Percentiles rank a stretch among this genome's conserved stretches.
Conservation (phyloP, 1,139 yeast species). For the Yamadazyma membranifaciens region DNA sequence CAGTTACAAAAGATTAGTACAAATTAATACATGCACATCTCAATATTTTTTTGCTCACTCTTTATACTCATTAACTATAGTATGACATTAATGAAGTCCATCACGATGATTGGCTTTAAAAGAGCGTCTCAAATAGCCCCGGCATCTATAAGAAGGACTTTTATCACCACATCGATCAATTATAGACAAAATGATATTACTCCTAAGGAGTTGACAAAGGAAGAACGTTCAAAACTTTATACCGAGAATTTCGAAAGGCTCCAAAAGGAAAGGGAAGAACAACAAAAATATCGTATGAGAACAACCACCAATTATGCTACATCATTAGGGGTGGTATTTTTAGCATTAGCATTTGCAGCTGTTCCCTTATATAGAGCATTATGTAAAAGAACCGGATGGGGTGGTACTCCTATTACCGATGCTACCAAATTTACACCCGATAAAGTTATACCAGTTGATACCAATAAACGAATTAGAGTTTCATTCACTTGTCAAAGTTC, state of each 20-base stretch:
- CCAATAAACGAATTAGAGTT: constrained; percentile 75
- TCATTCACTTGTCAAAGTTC: constrained; percentile 92
- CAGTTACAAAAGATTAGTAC: constrained; percentile 17
- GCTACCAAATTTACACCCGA: constrained; percentile 77
- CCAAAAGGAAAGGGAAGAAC: constrained; percentile 26
- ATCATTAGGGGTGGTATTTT: constrained; percentile 67
- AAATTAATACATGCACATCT: background rate
- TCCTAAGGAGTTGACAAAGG: constrained; percentile 6
- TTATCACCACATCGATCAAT: background rate
- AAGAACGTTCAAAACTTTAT: constrained; percentile 18
- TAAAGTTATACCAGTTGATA: constrained; percentile 82
- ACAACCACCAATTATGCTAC: constrained; percentile 72
- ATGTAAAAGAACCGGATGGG: constrained; percentile 95
- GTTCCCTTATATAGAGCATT: constrained; percentile 91
- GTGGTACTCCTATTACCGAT: constrained; percentile 93
- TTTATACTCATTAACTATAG: no score
- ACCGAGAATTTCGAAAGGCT: constrained; percentile 15
- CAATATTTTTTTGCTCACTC: no score
- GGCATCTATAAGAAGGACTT: no score
- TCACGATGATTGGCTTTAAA: no score
- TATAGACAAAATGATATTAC: background rate
- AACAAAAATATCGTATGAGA: constrained; percentile 31
- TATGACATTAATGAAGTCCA: no score
- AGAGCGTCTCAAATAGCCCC: no score
- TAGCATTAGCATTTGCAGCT: constrained; percentile 84